phyloP scores from a whole-genome alignment of 306 rosid species.

The Inga oerstediana region DNA sequence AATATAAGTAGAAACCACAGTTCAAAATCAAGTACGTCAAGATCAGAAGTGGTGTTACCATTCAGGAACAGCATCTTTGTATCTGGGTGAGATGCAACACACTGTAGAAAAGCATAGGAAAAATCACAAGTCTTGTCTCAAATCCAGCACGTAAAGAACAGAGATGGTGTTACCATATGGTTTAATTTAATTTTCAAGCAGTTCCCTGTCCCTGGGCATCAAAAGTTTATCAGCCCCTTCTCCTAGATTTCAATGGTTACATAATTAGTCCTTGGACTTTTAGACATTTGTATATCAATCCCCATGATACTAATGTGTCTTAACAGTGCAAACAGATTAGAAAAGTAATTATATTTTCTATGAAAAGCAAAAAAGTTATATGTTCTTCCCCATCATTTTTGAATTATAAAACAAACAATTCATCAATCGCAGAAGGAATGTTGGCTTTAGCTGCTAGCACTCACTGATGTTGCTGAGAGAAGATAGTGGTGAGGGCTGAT shows the following conservation, averaged over 20 bases:
- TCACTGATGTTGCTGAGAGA: no score
- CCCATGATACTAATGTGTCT: background rate
- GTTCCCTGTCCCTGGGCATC: background rate
- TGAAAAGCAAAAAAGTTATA: no score
- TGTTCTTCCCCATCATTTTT: no score
- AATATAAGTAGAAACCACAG: background rate
- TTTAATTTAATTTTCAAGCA: background rate
- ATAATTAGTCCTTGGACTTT: background rate
- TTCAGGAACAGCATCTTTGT: constrained; percentile 79
- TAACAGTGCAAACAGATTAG: no score
- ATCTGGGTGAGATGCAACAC: constrained; percentile 86
- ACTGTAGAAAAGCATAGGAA: constrained; percentile 47
- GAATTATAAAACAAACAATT: no score
- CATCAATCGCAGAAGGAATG: no score
- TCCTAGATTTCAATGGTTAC: background rate
- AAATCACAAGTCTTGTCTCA: constrained; percentile 11
- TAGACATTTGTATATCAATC: background rate
- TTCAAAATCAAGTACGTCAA: constrained; percentile 19
- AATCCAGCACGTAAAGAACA: no score
- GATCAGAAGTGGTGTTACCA: constrained; percentile 57
- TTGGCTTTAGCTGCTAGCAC: no score
- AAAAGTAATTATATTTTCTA: no score
- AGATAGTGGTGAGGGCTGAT: no score
- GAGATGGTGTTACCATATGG: background rate
- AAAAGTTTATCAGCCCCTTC: background rate